Evolutionary conservation across 106 monocot species (phyloP), one percentile per base, ranked within the genome.

Genomic region (Posidonia australis): DNA sequence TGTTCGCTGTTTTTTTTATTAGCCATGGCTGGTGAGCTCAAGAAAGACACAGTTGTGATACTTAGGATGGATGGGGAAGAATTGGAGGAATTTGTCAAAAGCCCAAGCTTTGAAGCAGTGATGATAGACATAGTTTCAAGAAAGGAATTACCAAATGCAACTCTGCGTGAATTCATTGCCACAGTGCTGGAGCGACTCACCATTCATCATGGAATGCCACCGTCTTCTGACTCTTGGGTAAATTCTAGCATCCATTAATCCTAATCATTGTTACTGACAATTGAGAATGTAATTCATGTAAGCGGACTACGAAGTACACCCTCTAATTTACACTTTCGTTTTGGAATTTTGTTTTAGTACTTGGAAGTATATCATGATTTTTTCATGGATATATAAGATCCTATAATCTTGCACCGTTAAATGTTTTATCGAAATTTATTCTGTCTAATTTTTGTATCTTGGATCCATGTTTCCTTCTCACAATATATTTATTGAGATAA

Each of bases 1-100:
- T n/a, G n/a, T n/a, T n/a, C n/a, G n/a, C n/a, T n/a, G n/a, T n/a
- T n/a, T n/a, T n/a, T 98, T 43, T 63, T 98, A 17, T 46, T 98
- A 71, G 87, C 87, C 22, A 81, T 98, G 85, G 98, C 90, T 1
- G 87, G 82, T 10, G 91, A 91, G n/a, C 84, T 98, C n/a, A 85
- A 88, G 66, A 81, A 87, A 70, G 81, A 91, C 66, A 85, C 87
- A 5, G 79, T 98, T 46, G 90, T 91, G 23, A 98, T 98, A 47
- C 70, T 98, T 67, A 82, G 91, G 66, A 80, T 98, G 2, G 91
- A 98, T 69, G 98, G 98, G 0, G 76, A 91, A 54, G 87, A 91
- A 64, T 74, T 96, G 10, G 76, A 67, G 48, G 96, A 96, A 45
- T 96, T 82, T 55, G 71, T 83, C 0, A 74, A 67, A 63, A 74